Evolutionary conservation across 2,329 filamentous ascomycete genomes (phyloP).

Genomic region (Pyrenophora teres): DNA sequence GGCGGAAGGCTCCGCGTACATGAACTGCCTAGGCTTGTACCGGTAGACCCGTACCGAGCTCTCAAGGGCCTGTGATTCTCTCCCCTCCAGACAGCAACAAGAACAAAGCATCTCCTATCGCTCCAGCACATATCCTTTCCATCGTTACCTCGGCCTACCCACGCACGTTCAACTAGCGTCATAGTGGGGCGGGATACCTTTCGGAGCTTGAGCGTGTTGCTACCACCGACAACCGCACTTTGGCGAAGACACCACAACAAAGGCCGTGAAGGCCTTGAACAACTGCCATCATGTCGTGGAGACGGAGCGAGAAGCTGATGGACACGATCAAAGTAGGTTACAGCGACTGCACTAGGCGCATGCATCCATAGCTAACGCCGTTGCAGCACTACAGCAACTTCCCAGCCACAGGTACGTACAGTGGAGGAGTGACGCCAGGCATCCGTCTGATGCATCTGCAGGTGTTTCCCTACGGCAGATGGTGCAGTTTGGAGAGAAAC

Average conservation of each 20-base stretch:
- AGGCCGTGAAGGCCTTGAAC: constrained; percentile 44
- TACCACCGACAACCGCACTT: constrained; percentile 26
- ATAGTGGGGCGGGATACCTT: constrained; percentile 38
- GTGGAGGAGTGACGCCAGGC: constrained; percentile 58
- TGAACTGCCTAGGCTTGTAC: constrained; percentile 7
- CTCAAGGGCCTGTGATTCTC: not conserved
- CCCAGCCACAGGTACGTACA: constrained; percentile 92
- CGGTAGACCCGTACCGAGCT: not conserved
- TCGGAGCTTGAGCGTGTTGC: constrained; percentile 15
- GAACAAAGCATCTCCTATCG: constrained; percentile 2
- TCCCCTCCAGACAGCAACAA: not conserved
- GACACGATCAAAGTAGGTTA: constrained; percentile 75
- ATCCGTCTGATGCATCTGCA: constrained; percentile 26
- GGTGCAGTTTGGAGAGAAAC: constrained; percentile 96
- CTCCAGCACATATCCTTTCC: constrained; percentile 7
- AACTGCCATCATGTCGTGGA: constrained; percentile 81
- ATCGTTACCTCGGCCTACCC: constrained; percentile 36
- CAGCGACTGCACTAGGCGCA: constrained; percentile 2
- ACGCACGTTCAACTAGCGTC: constrained; percentile 35
- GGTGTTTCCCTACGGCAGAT: constrained; percentile 85
- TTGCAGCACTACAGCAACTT: constrained; percentile 85
- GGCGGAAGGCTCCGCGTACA: constrained; percentile 15
- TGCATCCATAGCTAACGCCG: constrained; percentile 28
- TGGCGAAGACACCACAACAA: constrained; percentile 37
- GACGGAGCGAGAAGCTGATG: constrained; percentile 86